Base-by-base conservation (phyloP, 179 eudicot genomes). In the Silene vulgaris region DNA sequence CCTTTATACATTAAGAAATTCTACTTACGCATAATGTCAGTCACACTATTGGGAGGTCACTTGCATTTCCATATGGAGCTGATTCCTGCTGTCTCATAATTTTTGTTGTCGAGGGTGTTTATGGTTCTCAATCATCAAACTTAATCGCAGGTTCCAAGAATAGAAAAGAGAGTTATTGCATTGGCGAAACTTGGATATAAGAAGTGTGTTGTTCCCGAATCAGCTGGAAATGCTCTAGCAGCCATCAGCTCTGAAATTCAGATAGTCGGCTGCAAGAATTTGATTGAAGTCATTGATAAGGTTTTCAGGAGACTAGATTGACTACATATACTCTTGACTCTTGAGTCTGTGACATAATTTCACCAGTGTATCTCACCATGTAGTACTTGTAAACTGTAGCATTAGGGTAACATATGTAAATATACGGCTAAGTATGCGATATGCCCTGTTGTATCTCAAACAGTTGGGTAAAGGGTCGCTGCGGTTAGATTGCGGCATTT, bases 131-230 rank as follows among this genome's bases (percentile, higher is more conserved):
- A 48, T 37, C n/a, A 30, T 21, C 75, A 29, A 29, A 43, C 54
- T 35, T 32, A 28, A 40, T 56, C 75, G 68, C 80, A 93, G 99
- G 93, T 96, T 61, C 86, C 96, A 16, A 87, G 94, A 86, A 82
- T 96, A 84, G 99, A 93, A 54, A 96, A 89, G 82, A 89, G 99
- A 81, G 84, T 89, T 45, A 80, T 40, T 65, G 86, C 97, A 6
- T 82, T 96, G 75, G 91, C 89, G 8, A 89, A 96, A 85, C 87
- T 96, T 72, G 97, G 99, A 65, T 96, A 93, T 76, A 90, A 84
- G 70, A 87, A 66, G 74, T 96, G 99, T 52, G 54, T 96, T 14
- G 88, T 95, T 48, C 92, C 99, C 1, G 78, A 84, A 75, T 80
- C 82, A 7, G 88, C 89, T 21, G 86, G 65, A 80, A 82, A 84